Conservation (phyloP, 768 basidiomycete genomes). For the Chiua virens region DNA sequence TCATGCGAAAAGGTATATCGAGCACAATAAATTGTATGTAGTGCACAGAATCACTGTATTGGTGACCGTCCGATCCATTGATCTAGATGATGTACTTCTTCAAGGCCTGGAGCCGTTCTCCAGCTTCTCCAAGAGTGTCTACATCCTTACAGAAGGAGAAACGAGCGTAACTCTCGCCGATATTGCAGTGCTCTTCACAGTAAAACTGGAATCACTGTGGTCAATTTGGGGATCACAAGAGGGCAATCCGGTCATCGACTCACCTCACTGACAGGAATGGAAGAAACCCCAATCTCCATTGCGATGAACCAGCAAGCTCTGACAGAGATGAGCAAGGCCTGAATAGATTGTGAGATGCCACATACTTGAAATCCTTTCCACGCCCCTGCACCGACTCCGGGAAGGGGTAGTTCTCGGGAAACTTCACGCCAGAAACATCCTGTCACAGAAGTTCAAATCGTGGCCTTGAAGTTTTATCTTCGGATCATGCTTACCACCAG, state of each 20-base stretch:
- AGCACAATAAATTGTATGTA: too few species aligned
- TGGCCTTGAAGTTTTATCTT: background rate
- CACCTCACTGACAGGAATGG: slow-evolving; percentile 95
- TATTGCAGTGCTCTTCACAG: slow-evolving; percentile 78
- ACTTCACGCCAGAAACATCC: slow-evolving; percentile 77
- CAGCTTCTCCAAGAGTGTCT: slow-evolving; percentile 80
- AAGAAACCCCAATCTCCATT: slow-evolving; percentile 84
- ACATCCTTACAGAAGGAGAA: slow-evolving; percentile 97
- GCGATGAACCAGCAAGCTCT: slow-evolving; percentile 98
- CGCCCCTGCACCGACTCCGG: slow-evolving; percentile 72
- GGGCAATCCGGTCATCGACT: slow-evolving; percentile 16
- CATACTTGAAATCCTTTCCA: slow-evolving; percentile 84
- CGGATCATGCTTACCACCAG: slow-evolving; percentile 58
- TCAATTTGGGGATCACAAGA: slow-evolving; percentile 4
- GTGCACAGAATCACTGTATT: background rate
- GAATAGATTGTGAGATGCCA: background rate
- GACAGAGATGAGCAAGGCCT: slow-evolving; percentile 8
- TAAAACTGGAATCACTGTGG: slow-evolving; percentile 64
- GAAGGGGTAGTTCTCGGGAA: slow-evolving; percentile 85
- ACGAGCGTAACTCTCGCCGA: slow-evolving; percentile 84
- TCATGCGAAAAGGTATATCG: too few species aligned
- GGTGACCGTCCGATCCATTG: background rate
- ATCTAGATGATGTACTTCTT: slow-evolving; percentile 55
- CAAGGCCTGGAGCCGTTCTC: slow-evolving; percentile 74
- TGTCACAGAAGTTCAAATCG: slow-evolving; percentile 28